Base-by-base conservation (phyloP, 2,329 filamentous ascomycete species). In the Monascus ruber region DNA sequence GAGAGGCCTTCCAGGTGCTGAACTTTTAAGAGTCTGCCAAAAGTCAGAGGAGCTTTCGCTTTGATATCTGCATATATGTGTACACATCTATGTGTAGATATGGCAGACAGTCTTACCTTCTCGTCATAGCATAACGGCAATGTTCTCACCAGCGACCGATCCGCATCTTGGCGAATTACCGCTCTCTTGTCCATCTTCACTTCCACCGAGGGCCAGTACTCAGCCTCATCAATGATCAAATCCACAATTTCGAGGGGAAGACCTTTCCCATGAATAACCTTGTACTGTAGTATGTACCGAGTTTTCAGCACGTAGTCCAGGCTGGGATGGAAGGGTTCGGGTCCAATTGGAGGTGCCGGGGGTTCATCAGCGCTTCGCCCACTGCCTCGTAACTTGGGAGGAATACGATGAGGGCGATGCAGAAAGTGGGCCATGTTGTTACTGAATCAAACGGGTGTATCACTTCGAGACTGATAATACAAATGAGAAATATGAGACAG, bases 231-330 rank as follows among this genome's bases (percentile, higher is more conserved):
- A 28, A 65, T 40, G 33, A 64, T 64, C 43, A 60, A 46, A 49
- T 65, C 62, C 25, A 63, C 48, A 27, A 65, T 49, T 36, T 65
- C 62, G n/a, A 45, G 41, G 1, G 62, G 62, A 1, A 65, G 42
- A 6, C 50, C 46, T 11, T 42, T 45, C 4, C 10, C 28, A 10
- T 37, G 31, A 5, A 47, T 28, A 34, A 47, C 38, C 42, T 53
- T 59, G 51, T 52, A 55, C 34, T 49, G 51, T 24, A 65, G 42
- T 1, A 63, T 27, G 43, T 53, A 45, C 26, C 59, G 53, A 2
- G 58, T 53, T 38, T 56, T 51, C 11, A 61, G 46, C 6, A 60
- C 60, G 37, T 65, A 59, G 34, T 43, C 48, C 5, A 61, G 9
- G 17, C 34, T 49, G 1, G 60, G 59, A 26, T 54, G 53, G 36